Conservation (phyloP, 2,329 filamentous ascomycete genomes). For the Lachnellula arida region DNA sequence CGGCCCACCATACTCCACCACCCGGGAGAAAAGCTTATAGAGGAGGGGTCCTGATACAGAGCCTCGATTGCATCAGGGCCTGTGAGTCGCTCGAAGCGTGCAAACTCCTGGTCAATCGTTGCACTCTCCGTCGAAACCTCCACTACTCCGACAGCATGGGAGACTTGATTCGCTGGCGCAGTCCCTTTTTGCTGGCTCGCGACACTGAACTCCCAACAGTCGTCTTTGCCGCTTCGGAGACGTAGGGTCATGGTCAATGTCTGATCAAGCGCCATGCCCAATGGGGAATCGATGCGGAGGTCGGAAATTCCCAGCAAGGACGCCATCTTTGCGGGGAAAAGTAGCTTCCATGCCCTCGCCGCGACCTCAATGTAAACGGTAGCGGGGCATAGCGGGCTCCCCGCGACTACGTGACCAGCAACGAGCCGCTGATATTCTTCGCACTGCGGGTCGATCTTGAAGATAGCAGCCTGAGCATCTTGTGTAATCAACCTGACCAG, state of each 20-base stretch:
- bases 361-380: conserved; percentile 1
- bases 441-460: background rate
- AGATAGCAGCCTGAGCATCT: background rate
- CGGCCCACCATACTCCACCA: background rate
- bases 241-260: background rate
- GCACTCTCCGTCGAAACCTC: background rate
- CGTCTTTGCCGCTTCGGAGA: background rate
- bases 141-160: background rate
- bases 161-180: background rate
- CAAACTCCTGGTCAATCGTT: background rate
- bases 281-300: background rate
- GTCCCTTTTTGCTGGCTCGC: background rate
- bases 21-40: background rate
- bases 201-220: background rate
- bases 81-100: background rate
- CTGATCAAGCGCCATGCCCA: background rate
- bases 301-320: background rate
- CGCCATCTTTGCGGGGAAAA: background rate
- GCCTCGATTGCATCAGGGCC: background rate
- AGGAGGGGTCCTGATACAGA: background rate
- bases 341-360: background rate
- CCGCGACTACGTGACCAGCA: background rate
- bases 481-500: background rate
- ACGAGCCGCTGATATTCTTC: background rate
- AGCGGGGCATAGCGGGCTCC: background rate